Base-by-base conservation (phyloP, 331 rosid genomes). In the Quercus phellos region DNA sequence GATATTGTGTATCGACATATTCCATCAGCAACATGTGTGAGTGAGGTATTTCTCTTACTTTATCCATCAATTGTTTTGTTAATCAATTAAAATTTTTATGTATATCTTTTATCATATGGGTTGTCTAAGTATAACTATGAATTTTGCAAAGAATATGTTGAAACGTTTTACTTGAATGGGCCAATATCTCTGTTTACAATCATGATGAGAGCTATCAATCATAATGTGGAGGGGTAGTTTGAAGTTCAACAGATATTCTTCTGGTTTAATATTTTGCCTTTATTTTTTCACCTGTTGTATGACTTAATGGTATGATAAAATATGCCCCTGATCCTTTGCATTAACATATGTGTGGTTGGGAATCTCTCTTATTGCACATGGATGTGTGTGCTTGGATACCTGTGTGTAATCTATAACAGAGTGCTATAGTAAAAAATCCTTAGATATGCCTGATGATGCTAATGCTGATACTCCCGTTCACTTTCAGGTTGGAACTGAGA, bases 401-500 rank as follows among this genome's bases (percentile, higher is more conserved):
- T 58, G 16, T 6, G 35, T 30, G 38, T 16, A 73, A 46, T 32
- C n/a, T 67, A 12, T 26, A 34, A 34, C 12, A 24, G 34, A 14
- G 69, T 63, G 29, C 58, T 53, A 30, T 53, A n/a, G 26, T 35
- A 55, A 17, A 55, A 21, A 18, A 54, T 66, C 38, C 34, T 32
- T 42, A 30, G 66, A 26, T 27, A 60, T 63, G 60, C 46, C 32
- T 43, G 11, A 35, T 16, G n/a, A 77, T 80, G 14, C 70, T 73
- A 73, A 51, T 81, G 63, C 73, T 78, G 68, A 80, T 78, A 2
- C 12, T 80, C 61, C 76, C 24, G 4, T 74, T 75, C 81, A 69
- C 85, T 72, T 82, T 12, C 88, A 94, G 99, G 99, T 94, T 78
- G 99, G 99, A 79, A 94, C 99, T 26, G 99, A 94, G 90, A 90